These are phyloP conservation scores for Komagataella kurtzmanii DNA, from an alignment of 805 yeast genomes.

Conservation along the genomic window DNA sequence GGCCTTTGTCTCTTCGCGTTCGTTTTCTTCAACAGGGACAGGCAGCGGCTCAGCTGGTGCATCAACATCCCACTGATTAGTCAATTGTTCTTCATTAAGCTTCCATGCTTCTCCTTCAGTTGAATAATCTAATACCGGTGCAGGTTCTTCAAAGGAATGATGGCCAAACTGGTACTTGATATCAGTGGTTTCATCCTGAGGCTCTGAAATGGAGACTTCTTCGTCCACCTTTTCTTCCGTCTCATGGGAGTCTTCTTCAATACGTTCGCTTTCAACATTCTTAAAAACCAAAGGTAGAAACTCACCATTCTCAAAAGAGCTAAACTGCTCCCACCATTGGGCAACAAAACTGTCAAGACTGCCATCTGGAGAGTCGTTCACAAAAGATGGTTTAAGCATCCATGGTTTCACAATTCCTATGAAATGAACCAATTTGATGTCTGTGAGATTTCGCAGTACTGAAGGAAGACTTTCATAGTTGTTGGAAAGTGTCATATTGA, in stretches of 20 bases:
- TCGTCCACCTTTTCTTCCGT: not conserved
- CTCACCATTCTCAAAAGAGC: not conserved
- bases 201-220: not conserved
- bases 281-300: not conserved
- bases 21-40: not conserved
- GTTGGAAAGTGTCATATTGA: slow-evolving; percentile 56
- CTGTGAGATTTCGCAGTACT: slow-evolving; percentile 11
- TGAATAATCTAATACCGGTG: slow-evolving; percentile 2
- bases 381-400: slow-evolving; percentile 12
- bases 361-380: not conserved
- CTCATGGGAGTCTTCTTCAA: not conserved
- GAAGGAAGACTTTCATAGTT: slow-evolving; percentile 23
- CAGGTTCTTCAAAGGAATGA: not conserved
- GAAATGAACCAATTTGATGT: slow-evolving; percentile 47
- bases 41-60: slow-evolving; percentile 1
- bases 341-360: not conserved
- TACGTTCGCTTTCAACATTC: not conserved
- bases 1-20: not conserved
- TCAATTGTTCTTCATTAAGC: slow-evolving; percentile 11
- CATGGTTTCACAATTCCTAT: slow-evolving; percentile 57
- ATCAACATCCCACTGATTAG: slow-evolving; percentile 10
- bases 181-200: not conserved
- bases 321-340: not conserved
- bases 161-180: not conserved
- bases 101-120: slow-evolving; percentile 19